Conservation (phyloP, 2,329 filamentous ascomycete species). For the Pseudogymnoascus sp. region DNA sequence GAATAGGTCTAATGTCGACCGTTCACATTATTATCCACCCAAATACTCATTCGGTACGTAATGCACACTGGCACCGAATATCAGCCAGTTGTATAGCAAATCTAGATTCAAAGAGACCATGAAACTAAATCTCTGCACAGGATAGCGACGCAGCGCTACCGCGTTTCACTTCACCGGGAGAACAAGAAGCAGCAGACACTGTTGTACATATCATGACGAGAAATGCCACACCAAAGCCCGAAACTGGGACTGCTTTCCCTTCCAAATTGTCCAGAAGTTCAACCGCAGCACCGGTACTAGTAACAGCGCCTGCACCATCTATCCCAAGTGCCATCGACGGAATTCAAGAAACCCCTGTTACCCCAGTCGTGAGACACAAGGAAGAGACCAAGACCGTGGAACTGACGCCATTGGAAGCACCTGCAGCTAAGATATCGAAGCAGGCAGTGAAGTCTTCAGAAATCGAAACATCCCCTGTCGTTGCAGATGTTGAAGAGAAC, state of each 20-base stretch:
- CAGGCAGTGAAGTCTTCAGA: neutral
- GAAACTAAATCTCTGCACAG: neutral
- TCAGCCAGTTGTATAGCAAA: neutral
- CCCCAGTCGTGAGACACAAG: neutral
- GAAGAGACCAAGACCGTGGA: neutral
- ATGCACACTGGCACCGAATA: neutral
- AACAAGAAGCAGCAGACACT: neutral
- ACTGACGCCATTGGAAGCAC: neutral
- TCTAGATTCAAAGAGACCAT: neutral
- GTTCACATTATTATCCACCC: neutral
- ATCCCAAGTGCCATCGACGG: neutral
- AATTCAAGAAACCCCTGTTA: neutral
- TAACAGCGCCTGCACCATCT: neutral
- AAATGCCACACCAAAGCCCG: neutral
- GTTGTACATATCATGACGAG: neutral
- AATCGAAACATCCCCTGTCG: neutral
- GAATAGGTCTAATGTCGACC: neutral
- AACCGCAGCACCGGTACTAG: neutral
- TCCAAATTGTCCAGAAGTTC: conserved; percentile 1
- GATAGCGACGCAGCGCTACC: neutral
- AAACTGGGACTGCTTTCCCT: neutral
- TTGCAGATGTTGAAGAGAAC: neutral
- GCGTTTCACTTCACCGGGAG: neutral
- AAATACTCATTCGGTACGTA: neutral
- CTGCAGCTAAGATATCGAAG: neutral